phyloP scores from a whole-genome alignment of 768 basidiomycete species.

The Termitomyces sp. region DNA sequence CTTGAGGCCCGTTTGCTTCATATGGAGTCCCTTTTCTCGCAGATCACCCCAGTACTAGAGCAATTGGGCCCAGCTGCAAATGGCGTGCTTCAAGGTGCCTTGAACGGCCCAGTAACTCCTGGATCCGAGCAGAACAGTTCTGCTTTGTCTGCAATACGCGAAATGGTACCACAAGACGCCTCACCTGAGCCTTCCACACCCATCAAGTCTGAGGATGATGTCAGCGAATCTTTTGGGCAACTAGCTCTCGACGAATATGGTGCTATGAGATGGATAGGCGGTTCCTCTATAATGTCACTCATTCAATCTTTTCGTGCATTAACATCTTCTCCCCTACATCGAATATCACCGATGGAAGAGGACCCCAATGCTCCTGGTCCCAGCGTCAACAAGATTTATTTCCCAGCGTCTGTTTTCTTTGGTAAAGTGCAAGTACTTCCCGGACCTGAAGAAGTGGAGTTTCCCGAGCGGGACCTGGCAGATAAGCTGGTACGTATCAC shows the following conservation, averaged over 20 bases:
- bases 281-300: slow-evolving; percentile 88
- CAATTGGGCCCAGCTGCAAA: slow-evolving; percentile 56
- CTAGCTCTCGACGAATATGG: slow-evolving; percentile 86
- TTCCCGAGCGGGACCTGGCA: slow-evolving; percentile 76
- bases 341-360: slow-evolving; percentile 80
- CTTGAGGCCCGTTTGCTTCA: slow-evolving; percentile 82
- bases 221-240: slow-evolving; percentile 82
- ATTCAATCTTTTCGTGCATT: slow-evolving; percentile 82
- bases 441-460: slow-evolving; percentile 81
- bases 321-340: slow-evolving; percentile 67
- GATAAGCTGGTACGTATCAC: slow-evolving; percentile 68
- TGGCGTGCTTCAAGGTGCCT: slow-evolving; percentile 26
- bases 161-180: slow-evolving; percentile 29
- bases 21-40: slow-evolving; percentile 82
- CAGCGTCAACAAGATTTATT: slow-evolving; percentile 80
- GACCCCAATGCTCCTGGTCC: slow-evolving; percentile 75
- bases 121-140: slow-evolving; percentile 32
- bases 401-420: slow-evolving; percentile 83
- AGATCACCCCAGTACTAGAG: slow-evolving; percentile 75
- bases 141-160: slow-evolving; percentile 28
- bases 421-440: slow-evolving; percentile 82
- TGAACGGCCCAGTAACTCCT: slow-evolving; percentile 22
- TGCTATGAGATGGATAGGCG: slow-evolving; percentile 89
- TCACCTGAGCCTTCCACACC: slow-evolving; percentile 33
- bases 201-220: slow-evolving; percentile 64